Evolutionary conservation across 1,139 yeast genomes (phyloP).

Genomic region (Suhomyces coccinellae): DNA sequence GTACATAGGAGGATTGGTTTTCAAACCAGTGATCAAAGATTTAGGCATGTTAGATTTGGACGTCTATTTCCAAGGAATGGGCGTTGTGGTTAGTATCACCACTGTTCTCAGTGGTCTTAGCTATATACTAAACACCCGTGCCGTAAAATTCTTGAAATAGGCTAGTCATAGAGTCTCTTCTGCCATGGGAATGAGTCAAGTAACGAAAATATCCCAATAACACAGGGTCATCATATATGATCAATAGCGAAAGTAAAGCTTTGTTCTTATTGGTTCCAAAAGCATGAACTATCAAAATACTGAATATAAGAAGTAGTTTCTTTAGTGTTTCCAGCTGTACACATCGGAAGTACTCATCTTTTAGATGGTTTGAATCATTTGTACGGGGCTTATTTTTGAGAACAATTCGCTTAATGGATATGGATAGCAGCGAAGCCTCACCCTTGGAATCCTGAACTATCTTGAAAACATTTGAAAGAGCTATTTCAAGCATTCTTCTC

Average conservation of each 20-base stretch:
- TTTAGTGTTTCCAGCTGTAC: neutral
- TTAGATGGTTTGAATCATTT: neutral
- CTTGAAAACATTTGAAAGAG: conserved; percentile 3
- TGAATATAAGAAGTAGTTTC: conserved; percentile 1
- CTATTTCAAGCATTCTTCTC: neutral
- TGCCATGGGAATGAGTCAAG: neutral
- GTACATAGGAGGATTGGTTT: conserved; percentile 75
- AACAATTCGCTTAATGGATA: neutral
- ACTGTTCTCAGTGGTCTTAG: conserved; percentile 79
- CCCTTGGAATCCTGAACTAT: neutral
- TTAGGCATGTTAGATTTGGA: conserved; percentile 17
- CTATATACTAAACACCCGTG: conserved; percentile 34
- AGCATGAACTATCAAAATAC: conserved; percentile 1
- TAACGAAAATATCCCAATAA: neutral
- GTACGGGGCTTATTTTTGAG: neutral
- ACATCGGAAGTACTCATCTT: neutral
- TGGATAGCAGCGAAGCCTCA: neutral
- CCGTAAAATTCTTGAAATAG: conserved; percentile 14
- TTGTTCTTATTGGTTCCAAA: conserved; percentile 1
- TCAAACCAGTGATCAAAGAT: conserved; percentile 57
- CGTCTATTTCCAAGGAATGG: conserved; percentile 20
- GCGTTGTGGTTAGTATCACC: conserved; percentile 66
- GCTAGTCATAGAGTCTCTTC: neutral
- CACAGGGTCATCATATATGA: conserved; percentile 1
- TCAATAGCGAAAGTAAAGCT: conserved; percentile 6